Base-by-base conservation (phyloP, 2,329 filamentous ascomycete genomes). In the Arthroderma sp. region DNA sequence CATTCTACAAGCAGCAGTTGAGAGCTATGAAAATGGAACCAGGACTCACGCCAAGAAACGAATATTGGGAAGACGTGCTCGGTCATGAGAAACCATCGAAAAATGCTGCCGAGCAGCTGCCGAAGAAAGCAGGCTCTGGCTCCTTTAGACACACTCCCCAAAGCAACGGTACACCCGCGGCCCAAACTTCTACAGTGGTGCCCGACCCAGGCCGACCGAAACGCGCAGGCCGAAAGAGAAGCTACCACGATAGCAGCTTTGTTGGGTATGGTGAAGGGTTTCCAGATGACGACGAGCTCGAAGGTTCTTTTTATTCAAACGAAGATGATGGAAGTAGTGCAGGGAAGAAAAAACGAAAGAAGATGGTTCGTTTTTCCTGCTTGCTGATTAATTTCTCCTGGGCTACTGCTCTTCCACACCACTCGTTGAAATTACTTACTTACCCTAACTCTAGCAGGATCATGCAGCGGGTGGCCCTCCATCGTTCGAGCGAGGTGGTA, bases 221-320 rank as follows among this genome's bases (percentile, higher is more conserved):
- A 60, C 75, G 76, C 21, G 70, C 73, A 49, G 74, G 73, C 39
- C 77, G 77, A 66, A 73, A 77, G 63, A 69, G 76, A 51, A 68
- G 69, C 63, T 78, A 78, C 62, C 74, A 75, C 62, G 76, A 78
- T 51, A 73, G 74, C 60, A 78, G 75, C 63, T 78, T 77, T 64
- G 74, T 74, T 56, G 76, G 76, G 1, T 78, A 78, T 60, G 76
- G 74, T 55, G 75, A 77, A 69, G 76, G 76, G 19, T 78, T 70
- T 63, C 71, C 73, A 23, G 76, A 78, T 65, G 74, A 76, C 58
- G 76, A 77, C 58, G 74, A 75, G 23, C 43, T 59, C 37, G 65
- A 63, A 23, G 65, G 64, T 31, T 70, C 67, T 37, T 70, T 74
- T 49, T 74, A 74, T 60, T 75, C 74, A 47, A 75, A 74, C 56